Evolutionary conservation across 495 filamentous ascomycete genomes (phyloP), one percentile per base, ranked within the genome.

Genomic region (Penicillium odoratum): DNA sequence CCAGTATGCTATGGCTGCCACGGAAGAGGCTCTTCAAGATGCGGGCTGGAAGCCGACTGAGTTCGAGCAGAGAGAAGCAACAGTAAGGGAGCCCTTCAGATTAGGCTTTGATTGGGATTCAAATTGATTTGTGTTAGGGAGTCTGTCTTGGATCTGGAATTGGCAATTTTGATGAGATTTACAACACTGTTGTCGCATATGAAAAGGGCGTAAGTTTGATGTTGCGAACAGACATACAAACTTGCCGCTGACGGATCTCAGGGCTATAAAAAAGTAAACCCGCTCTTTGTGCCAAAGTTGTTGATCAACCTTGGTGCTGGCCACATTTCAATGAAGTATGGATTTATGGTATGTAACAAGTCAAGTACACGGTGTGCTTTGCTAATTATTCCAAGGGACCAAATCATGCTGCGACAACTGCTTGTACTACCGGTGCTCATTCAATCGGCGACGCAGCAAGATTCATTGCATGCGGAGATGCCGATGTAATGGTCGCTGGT

Each of bases 71-170:
- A 77, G 81, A 38, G 87, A 92, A 64, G 81, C 79, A 56, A 87
- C 85, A 21, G 91, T 92, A 74, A 43, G 70, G 21, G 2, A 21
- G 21, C 21, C 21, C 21, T 21, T 21, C 21, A 21, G 21, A 21
- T 25, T 44, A 9, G 13, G 16, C 18, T 33, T 36, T 38, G 2
- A 44, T 31, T 31, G 13, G 18, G 9, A 11, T 36, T 4, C 4
- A 7, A 1, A 34, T 53, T 69, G 7, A 69, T 28, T 18, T 43
- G 3, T 4, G 21, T 16, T 49, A 88, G 75, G 94, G 94, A 2
- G 87, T 98, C 6, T 96, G 93, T 65, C 74, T 98, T 16, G 94
- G 94, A n/a, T 97, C 92, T 46, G 94, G 94, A 3, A 98, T 98
- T 65, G 94, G 94, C 7, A 96, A 91, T 67, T 82, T 98, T 38